Evolutionary conservation across 176 grass and related monocot genomes (phyloP), one percentile per base, ranked within the genome.

Genomic region (Rhipidocladum racemiflorum): DNA sequence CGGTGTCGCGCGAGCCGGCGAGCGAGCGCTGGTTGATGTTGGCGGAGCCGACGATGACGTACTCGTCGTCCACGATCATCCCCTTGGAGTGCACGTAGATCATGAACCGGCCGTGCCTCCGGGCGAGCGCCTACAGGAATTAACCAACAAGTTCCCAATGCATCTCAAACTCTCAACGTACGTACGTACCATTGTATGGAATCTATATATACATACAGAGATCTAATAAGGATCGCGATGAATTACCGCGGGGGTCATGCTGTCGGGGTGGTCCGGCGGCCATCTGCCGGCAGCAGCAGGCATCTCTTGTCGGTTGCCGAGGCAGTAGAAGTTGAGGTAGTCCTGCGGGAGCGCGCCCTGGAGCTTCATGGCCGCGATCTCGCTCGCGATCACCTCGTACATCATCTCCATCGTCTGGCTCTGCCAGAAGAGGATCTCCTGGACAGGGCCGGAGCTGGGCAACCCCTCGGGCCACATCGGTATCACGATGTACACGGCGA

Each of bases 11-110:
- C 9, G 88, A 89, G 20, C 92, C 95, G 18, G 77, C 79, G 20
- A 93, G 86, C 17, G 95, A 98, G 0, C 92, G 86, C 89, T 93
- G 95, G 87, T 98, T 98, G 73, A 98, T 88, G 68, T 98, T 98
- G 25, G 95, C 95, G 36, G 92, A 98, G 21, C 92, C 95, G 57
- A 98, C 2, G 46, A 98, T 84, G 61, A 98, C 88, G 88, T 95
- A 94, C 46, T 98, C 95, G 76, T 98, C 95, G 76, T 98, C 95
- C 6, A 98, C 90, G 43, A 98, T 86, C 92, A 98, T 89, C 61
- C 90, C 95, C 76, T 95, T 93, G 39, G 92, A 87, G 75, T 98
- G 95, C 44, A 98, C 95, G 57, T 98, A 98, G 57, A 98, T 75
- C 92, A 98, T 95, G 87, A 98, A 98, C 55, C 90, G 77, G 18